Evolutionary conservation across 1,139 yeast species (phyloP), one percentile per base, ranked within the genome.

Genomic region (Lodderomyces metapsilosis): DNA sequence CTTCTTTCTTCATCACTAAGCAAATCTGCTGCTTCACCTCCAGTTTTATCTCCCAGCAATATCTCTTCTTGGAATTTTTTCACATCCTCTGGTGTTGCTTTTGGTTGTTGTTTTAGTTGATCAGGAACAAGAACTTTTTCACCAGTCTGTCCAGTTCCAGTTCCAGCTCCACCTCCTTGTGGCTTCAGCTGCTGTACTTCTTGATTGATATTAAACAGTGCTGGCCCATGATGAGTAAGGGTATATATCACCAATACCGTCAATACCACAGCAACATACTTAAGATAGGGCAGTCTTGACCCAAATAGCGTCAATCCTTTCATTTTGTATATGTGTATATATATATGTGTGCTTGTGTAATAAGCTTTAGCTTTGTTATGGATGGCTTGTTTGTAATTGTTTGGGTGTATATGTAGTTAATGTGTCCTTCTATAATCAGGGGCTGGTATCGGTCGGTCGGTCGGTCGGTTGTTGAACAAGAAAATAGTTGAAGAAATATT

Each of bases 211-310:
- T 27, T 17, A 28, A 15, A 17, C 20, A 28, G 25, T 22, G 25
- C 8, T 16, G 25, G 35, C 2, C 39, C 15, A 32, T 45, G 47
- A 32, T 45, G 47, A 10, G 43, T 41, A 30, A 46, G 36, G 8
- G 41, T 32, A 24, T 44, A 46, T 22, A 46, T 36, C 5, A 43
- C 35, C 11, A 40, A 17, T 2, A 44, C 15, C 3, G 49, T 44
- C 13, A 46, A 31, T 12, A 42, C 20, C 1, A 46, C 23, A 8
- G 49, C 47, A 11, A 44, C 34, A 28, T 42, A 46, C 28, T 46
- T 46, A 12, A 46, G 21, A 30, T 44, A 42, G n/a, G 46, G 42
- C 37, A 37, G 41, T 34, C 46, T 43, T 23, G 43, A 18, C 23
- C 36, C 35, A 21, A 40, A 37, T 17, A 40, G n/a, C 17, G 36